phyloP scores from a whole-genome alignment of 1,284 basidiomycete species.

The Pascua sp. region DNA sequence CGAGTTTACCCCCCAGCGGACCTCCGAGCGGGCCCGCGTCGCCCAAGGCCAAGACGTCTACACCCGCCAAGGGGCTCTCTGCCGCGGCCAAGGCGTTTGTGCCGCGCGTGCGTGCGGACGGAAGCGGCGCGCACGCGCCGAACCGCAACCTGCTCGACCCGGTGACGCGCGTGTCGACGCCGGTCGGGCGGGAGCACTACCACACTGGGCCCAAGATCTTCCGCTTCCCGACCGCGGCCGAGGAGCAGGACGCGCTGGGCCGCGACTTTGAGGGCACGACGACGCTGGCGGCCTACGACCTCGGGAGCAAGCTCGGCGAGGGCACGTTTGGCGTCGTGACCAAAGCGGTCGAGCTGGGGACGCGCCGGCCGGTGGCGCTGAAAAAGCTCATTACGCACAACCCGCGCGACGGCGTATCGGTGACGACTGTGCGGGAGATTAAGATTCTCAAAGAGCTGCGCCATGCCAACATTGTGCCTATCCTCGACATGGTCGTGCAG shows the following conservation, averaged over 20 bases:
- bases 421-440: conserved; percentile 97
- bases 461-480: conserved; percentile 80
- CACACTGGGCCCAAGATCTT: conserved; percentile 24
- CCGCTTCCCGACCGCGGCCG: conserved; percentile 56
- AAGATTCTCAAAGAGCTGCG: conserved; percentile 88
- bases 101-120: conserved; percentile 12
- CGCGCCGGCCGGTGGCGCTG: conserved; percentile 70
- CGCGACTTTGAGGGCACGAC: conserved; percentile 73
- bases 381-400: conserved; percentile 86
- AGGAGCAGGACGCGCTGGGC: conserved; percentile 65
- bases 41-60: conserved; percentile 2
- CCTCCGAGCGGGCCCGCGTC: conserved; percentile 3
- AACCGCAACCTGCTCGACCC: conserved; percentile 36
- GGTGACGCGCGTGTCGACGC: conserved; percentile 25
- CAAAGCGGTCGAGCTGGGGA: conserved; percentile 67
- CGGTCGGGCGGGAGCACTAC: background rate
- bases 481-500: conserved; percentile 81
- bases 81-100: conserved; percentile 19
- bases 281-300: conserved; percentile 69
- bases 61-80: conserved; percentile 34
- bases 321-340: conserved; percentile 95
- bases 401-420: conserved; percentile 84
- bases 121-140: conserved; percentile 44
- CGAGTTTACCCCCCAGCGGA: no score
- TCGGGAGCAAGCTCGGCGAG: conserved; percentile 82